phyloP scores from a whole-genome alignment of 192 early-diverging fungal species.

The Neocallimastix lanati region DNA sequence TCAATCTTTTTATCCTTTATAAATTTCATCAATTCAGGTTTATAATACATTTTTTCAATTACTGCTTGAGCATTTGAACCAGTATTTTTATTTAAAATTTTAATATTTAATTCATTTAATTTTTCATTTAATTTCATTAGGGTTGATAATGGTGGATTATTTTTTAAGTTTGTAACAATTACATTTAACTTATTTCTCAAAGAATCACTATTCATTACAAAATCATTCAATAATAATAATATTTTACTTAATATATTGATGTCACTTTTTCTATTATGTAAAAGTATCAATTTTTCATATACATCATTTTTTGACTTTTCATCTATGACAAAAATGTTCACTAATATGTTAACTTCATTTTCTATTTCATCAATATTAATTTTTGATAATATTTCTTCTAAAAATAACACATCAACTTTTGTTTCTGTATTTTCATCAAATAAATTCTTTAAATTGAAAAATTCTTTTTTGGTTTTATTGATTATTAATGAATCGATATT shows the following conservation, averaged over 20 bases:
- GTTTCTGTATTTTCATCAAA: not conserved
- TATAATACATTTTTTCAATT: not conserved
- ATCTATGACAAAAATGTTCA: not conserved
- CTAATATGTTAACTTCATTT: not conserved
- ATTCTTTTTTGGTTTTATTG: not conserved
- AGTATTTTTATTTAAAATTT: not conserved
- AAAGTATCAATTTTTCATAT: not conserved
- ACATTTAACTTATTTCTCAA: not conserved
- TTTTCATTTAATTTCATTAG: not conserved
- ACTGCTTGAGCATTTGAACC: not conserved
- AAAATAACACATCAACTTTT: not conserved
- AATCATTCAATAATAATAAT: not conserved
- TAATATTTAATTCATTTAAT: not conserved
- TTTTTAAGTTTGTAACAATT: not conserved
- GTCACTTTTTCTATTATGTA: not conserved
- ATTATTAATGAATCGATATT: not conserved
- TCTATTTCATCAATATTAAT: not conserved
- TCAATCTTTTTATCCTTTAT: not conserved
- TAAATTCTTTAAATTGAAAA: not conserved
- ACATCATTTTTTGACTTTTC: not conserved
- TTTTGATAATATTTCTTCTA: not conserved
- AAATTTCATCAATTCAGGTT: not conserved
- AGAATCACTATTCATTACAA: not conserved
- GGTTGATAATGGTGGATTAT: not conserved
- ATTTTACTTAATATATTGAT: not conserved